Base-by-base conservation (phyloP, 1,284 basidiomycete species). In the Exobasidium rhododendri region DNA sequence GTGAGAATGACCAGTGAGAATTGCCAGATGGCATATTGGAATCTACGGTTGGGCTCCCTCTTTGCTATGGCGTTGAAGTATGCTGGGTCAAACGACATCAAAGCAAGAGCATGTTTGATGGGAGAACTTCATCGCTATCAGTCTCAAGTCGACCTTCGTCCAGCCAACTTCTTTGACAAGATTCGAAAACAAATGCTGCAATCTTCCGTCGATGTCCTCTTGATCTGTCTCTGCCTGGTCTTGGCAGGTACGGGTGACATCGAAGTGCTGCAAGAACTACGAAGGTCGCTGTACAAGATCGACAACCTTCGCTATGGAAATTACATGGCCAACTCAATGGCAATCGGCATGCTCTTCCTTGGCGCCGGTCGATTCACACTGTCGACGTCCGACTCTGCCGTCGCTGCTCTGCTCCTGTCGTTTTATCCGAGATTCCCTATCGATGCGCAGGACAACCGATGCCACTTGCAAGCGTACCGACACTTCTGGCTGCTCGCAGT, bases 241-340 rank as follows among this genome's bases (percentile, higher is more conserved):
- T 92, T 97, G 89, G 91, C 93, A 0, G 96, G 96, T 2, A 96
- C 92, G 0, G 96, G 96, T 11, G 92, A 98, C 78, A 86, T 97
- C 49, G 89, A 89, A 56, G 89, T 91, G 65, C 83, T 98, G 28
- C 87, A 92, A 30, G 86, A 92, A n/a, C 84, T 97, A 13, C 86
- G 96, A 26, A 87, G 90, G 73, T 88, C 90, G 3, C 52, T 55
- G 4, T 55, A 30, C 40, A 50, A 50, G 26, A 24, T 28, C 13
- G 47, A 50, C 4, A 13, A 17, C 22, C 14, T 50, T 13, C 58
- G 88, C 62, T 98, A 96, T 74, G 93, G 93, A 0, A 87, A 88
- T 13, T 92, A 97, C 75, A 88, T 92, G 79, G 89, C 93, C 10
- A 91, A 88, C 2, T 92, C 97, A 80, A 88, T 93, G 83, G 89